Conservation (phyloP, 805 yeast species). For the Yarrowia keelungensis region DNA sequence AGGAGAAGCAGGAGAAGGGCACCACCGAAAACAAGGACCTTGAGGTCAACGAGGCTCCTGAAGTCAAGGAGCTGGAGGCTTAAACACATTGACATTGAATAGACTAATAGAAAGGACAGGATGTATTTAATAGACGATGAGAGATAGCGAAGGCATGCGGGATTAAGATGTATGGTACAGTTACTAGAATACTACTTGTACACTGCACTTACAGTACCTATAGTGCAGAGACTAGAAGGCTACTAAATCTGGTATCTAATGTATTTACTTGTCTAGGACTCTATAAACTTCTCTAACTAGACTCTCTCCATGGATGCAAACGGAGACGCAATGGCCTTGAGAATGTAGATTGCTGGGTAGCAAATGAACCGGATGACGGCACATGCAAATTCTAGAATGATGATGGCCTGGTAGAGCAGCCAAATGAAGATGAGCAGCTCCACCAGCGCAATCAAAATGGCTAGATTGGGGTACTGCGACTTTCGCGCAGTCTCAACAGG, state of each 20-base stretch:
- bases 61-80: constrained; percentile 25
- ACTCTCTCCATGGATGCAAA: constrained; percentile 11
- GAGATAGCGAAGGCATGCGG: too few species aligned
- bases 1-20: constrained; percentile 43
- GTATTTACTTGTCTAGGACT: constrained; percentile 5
- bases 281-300: constrained; percentile 1
- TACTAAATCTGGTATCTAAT: neutral
- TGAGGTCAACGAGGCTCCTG: constrained; percentile 33
- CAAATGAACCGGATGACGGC: constrained; percentile 42
- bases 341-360: constrained; percentile 43
- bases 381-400: constrained; percentile 41
- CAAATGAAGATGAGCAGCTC: constrained; percentile 41
- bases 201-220: too few species aligned
- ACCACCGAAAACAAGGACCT: constrained; percentile 40
- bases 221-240: too few species aligned
- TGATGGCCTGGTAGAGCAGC: constrained; percentile 40
- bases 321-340: constrained; percentile 15
- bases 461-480: constrained; percentile 17
- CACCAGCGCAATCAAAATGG: constrained; percentile 8
- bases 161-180: too few species aligned
- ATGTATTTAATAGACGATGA: constrained; percentile 5
- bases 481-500: constrained; percentile 14
- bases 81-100: constrained; percentile 15
- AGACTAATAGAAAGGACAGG: constrained; percentile 26
- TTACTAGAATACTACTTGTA: too few species aligned